Evolutionary conservation across 768 basidiomycete species (phyloP).

Genomic region (Xerocomus spinulosus): DNA sequence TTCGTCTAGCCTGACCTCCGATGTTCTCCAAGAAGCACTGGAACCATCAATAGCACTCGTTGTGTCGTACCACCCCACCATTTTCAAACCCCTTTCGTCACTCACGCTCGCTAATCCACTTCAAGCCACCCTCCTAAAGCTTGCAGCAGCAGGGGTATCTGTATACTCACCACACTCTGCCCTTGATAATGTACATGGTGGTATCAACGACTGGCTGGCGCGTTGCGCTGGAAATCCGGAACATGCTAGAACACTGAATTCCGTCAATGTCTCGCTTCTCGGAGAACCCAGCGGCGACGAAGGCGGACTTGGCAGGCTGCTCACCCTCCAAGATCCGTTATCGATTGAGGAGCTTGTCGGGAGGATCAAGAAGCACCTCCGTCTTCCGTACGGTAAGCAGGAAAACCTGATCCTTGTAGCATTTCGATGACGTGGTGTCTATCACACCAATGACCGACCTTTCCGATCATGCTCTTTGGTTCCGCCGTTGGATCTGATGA

Average conservation of each 20-base stretch:
- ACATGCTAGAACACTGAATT: conserved; percentile 26
- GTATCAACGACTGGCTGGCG: conserved; percentile 90
- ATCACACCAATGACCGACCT: neutral
- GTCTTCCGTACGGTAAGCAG: conserved; percentile 50
- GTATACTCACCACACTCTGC: conserved; percentile 88
- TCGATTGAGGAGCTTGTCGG: conserved; percentile 55
- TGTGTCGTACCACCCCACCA: conserved; percentile 81
- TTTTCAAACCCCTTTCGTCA: conserved; percentile 71
- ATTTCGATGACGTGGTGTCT: conserved; percentile 10
- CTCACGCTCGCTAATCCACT: conserved; percentile 75
- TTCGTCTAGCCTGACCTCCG: conserved; percentile 58
- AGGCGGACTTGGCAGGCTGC: conserved; percentile 66
- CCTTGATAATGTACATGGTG: conserved; percentile 77
- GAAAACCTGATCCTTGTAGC: conserved; percentile 10
- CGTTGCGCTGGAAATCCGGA: conserved; percentile 41
- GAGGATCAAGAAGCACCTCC: conserved; percentile 68
- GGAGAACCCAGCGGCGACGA: conserved; percentile 40
- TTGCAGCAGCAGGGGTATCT: conserved; percentile 78
- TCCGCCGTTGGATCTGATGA: conserved; percentile 13
- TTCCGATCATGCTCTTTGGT: neutral
- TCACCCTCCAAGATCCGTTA: conserved; percentile 55
- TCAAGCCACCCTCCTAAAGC: conserved; percentile 73
- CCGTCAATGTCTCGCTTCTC: conserved; percentile 31
- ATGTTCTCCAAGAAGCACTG: conserved; percentile 67
- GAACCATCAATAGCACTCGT: conserved; percentile 58